Evolutionary conservation across 2,329 filamentous ascomycete genomes (phyloP).

Genomic region (Trichoderma pleuroti): DNA sequence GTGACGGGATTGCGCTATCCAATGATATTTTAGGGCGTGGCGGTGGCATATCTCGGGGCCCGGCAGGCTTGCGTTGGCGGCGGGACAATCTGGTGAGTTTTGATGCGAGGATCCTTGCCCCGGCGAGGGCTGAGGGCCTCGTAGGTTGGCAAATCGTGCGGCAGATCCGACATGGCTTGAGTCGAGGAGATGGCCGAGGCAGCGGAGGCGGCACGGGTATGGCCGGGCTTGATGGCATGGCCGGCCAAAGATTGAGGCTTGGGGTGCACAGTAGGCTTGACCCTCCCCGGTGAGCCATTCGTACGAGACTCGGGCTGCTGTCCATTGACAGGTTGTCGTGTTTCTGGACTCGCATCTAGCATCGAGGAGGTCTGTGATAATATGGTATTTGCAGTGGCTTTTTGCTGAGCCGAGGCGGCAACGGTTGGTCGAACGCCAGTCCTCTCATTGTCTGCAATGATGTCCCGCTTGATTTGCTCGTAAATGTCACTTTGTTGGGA

Average conservation of each 20-base stretch:
- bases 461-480: conserved; percentile 55
- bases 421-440: conserved; percentile 53
- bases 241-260: conserved; percentile 67
- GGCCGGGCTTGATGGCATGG: conserved; percentile 43
- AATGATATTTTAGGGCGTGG: conserved; percentile 43
- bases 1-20: conserved; percentile 49
- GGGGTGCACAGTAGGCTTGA: conserved; percentile 54
- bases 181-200: conserved; percentile 30
- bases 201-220: conserved; percentile 27
- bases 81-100: conserved; percentile 45
- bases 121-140: conserved; percentile 40
- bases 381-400: conserved; percentile 14
- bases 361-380: conserved; percentile 15
- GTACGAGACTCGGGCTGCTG: conserved; percentile 8
- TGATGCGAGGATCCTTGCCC: conserved; percentile 53
- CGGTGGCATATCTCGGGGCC: conserved; percentile 53
- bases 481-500: conserved; percentile 47
- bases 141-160: conserved; percentile 56
- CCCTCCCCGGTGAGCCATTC: conserved; percentile 29
- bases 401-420: conserved; percentile 19
- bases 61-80: conserved; percentile 33
- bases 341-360: background rate
- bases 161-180: conserved; percentile 44
- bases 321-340: background rate
- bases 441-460: conserved; percentile 60